Evolutionary conservation across 2,329 filamentous ascomycete genomes (phyloP).

Genomic region (Cladosporium velox): DNA sequence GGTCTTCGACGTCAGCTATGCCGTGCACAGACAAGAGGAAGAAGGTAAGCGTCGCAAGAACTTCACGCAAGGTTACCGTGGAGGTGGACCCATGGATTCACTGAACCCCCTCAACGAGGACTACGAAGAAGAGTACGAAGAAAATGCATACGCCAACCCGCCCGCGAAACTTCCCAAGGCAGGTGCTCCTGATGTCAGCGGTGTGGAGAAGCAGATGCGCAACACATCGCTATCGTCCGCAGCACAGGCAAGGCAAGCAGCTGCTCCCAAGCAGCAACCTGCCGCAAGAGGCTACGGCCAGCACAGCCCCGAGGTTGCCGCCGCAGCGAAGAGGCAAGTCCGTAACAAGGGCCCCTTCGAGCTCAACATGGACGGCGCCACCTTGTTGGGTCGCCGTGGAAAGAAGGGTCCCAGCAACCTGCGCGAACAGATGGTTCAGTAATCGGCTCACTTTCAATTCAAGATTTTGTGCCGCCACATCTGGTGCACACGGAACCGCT

Average conservation of each 20-base stretch:
- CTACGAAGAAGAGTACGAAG: slow-evolving; percentile 62
- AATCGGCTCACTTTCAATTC: not conserved
- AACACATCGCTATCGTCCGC: slow-evolving; percentile 74
- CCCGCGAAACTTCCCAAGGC: slow-evolving; percentile 68
- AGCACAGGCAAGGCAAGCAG: slow-evolving; percentile 60
- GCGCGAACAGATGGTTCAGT: slow-evolving; percentile 39
- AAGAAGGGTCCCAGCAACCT: slow-evolving; percentile 53
- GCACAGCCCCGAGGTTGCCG: slow-evolving; percentile 80
- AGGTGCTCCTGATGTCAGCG: slow-evolving; percentile 61
- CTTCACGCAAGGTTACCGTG: slow-evolving; percentile 68
- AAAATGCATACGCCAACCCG: slow-evolving; percentile 58
- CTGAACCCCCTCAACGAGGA: slow-evolving; percentile 67
- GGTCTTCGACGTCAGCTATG: slow-evolving; percentile 97
- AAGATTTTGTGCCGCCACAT: not conserved
- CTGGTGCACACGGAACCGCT: not conserved
- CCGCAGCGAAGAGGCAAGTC: slow-evolving; percentile 80
- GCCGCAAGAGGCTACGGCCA: slow-evolving; percentile 75
- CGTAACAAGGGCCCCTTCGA: slow-evolving; percentile 83
- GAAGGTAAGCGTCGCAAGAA: slow-evolving; percentile 90
- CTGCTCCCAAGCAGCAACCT: slow-evolving; percentile 46
- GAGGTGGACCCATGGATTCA: slow-evolving; percentile 64
- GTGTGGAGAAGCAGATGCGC: slow-evolving; percentile 84
- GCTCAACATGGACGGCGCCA: slow-evolving; percentile 86
- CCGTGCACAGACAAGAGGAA: slow-evolving; percentile 94
- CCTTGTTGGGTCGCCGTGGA: slow-evolving; percentile 72